These are phyloP conservation scores for Marasmius tenuissimus DNA, from an alignment of 1,284 basidiomycete species.

Conservation along the genomic window DNA sequence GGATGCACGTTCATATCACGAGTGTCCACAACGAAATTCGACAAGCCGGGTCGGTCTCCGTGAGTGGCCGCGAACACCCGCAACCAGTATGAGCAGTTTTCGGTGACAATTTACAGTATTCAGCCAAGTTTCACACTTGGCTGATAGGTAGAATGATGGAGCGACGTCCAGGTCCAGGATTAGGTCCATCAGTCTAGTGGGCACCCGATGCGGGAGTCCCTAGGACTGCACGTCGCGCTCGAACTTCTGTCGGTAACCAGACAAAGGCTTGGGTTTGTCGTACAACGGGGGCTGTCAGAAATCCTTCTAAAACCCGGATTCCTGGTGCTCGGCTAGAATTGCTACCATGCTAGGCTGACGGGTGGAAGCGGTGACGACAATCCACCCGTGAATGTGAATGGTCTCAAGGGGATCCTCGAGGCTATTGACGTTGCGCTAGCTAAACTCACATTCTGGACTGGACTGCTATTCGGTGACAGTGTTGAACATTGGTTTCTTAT, in stretches of 20 bases:
- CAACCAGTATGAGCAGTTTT: too few species aligned
- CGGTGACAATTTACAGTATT: too few species aligned
- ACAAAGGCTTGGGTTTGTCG: too few species aligned
- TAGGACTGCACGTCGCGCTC: background rate
- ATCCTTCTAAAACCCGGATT: background rate
- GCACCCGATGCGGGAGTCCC: background rate
- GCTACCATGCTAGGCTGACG: background rate
- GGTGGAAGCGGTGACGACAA: background rate
- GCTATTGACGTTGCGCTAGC: background rate
- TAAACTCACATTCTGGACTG: background rate
- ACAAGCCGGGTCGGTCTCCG: too few species aligned
- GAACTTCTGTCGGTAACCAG: background rate
- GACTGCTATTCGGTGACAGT: background rate
- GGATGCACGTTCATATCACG: too few species aligned
- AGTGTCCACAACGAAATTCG: too few species aligned
- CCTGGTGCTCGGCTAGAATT: background rate
- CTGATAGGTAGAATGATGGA: too few species aligned
- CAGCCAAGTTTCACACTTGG: too few species aligned
- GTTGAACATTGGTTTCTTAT: background rate
- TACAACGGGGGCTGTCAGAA: background rate
- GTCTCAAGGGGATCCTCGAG: background rate
- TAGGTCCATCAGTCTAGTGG: too few species aligned
- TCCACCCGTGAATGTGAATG: background rate
- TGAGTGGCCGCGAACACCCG: too few species aligned
- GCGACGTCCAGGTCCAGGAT: too few species aligned